Conservation (phyloP, 2,329 filamentous ascomycete species). For the Mariannaea sp. region DNA sequence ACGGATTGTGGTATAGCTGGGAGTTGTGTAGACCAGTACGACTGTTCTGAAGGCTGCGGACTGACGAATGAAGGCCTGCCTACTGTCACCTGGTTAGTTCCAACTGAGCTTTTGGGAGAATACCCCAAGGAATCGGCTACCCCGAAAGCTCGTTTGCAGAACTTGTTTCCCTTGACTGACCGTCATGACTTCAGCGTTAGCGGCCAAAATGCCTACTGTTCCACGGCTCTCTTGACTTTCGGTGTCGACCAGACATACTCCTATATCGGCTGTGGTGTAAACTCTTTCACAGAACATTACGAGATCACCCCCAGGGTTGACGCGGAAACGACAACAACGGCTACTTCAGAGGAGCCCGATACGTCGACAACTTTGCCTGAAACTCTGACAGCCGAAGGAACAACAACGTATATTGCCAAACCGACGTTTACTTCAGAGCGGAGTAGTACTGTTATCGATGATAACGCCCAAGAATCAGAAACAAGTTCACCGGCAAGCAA, state of each 20-base stretch:
- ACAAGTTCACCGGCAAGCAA: neutral
- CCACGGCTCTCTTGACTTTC: slow-evolving; percentile 41
- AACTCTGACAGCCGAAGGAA: neutral
- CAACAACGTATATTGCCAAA: neutral
- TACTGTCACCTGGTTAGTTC: slow-evolving; percentile 45
- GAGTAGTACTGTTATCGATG: neutral
- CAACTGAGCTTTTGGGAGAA: neutral
- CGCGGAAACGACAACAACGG: neutral
- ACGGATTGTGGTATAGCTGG: slow-evolving; percentile 47
- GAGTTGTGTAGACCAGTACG: slow-evolving; percentile 41
- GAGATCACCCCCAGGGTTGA: slow-evolving; percentile 24
- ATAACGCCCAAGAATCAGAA: neutral
- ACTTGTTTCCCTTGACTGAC: no score
- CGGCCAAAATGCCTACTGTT: slow-evolving; percentile 36
- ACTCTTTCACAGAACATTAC: slow-evolving; percentile 34
- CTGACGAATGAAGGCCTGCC: slow-evolving; percentile 31
- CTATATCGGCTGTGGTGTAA: slow-evolving; percentile 43
- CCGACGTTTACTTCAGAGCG: neutral
- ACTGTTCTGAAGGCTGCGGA: slow-evolving; percentile 43
- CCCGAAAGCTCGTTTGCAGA: no score
- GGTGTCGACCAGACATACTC: slow-evolving; percentile 42
- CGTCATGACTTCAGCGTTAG: neutral
- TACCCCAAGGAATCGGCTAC: no score
- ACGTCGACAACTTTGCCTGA: no score
- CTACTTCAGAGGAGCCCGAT: neutral